phyloP scores from a whole-genome alignment of 1,284 basidiomycete genomes.

The Anthracocystis panici-leucophaei region DNA sequence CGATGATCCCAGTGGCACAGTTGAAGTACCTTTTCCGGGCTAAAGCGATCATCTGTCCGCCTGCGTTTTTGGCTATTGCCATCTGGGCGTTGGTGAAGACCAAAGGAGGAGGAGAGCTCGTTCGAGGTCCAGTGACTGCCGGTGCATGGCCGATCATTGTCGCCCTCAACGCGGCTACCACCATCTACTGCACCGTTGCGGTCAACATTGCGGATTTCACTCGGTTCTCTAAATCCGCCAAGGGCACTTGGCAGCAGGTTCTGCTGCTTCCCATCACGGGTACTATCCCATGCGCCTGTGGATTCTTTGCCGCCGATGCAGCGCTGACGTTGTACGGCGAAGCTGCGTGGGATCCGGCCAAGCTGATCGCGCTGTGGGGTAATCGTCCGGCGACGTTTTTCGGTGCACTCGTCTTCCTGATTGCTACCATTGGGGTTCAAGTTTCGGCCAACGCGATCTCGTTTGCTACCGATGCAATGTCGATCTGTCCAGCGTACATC shows the following conservation, averaged over 20 bases:
- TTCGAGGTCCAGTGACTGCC: constrained; percentile 25
- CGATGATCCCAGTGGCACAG: constrained; percentile 29
- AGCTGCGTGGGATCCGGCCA: constrained; percentile 29
- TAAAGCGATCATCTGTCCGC: constrained; percentile 33
- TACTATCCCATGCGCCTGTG: constrained; percentile 29
- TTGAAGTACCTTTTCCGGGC: constrained; percentile 29
- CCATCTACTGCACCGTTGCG: constrained; percentile 32
- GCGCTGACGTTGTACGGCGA: constrained; percentile 24
- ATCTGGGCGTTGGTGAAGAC: constrained; percentile 29
- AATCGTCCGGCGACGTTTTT: constrained; percentile 23
- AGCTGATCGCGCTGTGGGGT: constrained; percentile 20
- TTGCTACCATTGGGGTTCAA: constrained; percentile 34
- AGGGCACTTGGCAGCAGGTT: constrained; percentile 34
- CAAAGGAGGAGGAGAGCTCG: constrained; percentile 15
- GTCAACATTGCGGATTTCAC: constrained; percentile 40
- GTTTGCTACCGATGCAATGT: constrained; percentile 40
- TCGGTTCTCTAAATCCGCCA: constrained; percentile 21
- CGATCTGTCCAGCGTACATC: constrained; percentile 21
- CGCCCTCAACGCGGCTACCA: constrained; percentile 27
- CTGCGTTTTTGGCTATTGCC: constrained; percentile 30
- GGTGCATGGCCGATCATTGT: constrained; percentile 31
- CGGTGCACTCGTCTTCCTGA: constrained; percentile 29
- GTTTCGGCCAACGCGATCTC: constrained; percentile 28
- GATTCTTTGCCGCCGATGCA: constrained; percentile 35
- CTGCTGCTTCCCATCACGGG: constrained; percentile 31